These are phyloP conservation scores for Gossypium longicalyx DNA, from an alignment of 345 rosid species.

Conservation along the genomic window DNA sequence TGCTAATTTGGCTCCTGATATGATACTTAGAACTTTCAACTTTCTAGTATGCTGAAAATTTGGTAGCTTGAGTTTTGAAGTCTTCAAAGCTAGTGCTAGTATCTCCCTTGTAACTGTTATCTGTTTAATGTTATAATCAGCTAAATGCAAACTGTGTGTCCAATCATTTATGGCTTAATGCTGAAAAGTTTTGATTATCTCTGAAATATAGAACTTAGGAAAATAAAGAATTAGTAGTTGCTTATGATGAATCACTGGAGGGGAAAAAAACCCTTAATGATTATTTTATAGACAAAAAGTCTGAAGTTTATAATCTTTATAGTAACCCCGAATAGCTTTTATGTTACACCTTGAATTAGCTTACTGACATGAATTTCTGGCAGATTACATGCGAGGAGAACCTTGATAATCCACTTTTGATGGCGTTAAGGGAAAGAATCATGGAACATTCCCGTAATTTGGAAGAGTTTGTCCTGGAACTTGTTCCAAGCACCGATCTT, in stretches of 20 bases:
- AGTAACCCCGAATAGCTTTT: neutral
- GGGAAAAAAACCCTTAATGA: neutral
- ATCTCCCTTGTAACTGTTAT: neutral
- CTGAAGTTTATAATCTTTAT: neutral
- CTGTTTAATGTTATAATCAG: neutral
- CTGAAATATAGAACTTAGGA: neutral
- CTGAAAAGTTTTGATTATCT: neutral
- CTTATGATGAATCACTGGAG: neutral
- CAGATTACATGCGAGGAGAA: conserved; percentile 61
- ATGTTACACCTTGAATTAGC: neutral
- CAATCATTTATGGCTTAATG: neutral
- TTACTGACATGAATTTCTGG: conserved; percentile 23
- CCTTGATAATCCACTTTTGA: conserved; percentile 58
- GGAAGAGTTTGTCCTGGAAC: conserved; percentile 61
- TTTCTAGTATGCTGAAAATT: neutral
- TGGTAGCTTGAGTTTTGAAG: neutral
- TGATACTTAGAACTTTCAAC: neutral
- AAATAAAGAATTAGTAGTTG: neutral
- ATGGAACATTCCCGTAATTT: conserved; percentile 56
- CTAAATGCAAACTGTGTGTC: neutral
- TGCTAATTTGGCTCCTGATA: neutral
- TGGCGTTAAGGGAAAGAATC: conserved; percentile 75
- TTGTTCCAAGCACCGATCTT: conserved; percentile 50
- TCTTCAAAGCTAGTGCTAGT: neutral
- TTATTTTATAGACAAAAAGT: neutral